Conservation (phyloP, 176 grass and related monocot genomes). For the Musa beccarii region DNA sequence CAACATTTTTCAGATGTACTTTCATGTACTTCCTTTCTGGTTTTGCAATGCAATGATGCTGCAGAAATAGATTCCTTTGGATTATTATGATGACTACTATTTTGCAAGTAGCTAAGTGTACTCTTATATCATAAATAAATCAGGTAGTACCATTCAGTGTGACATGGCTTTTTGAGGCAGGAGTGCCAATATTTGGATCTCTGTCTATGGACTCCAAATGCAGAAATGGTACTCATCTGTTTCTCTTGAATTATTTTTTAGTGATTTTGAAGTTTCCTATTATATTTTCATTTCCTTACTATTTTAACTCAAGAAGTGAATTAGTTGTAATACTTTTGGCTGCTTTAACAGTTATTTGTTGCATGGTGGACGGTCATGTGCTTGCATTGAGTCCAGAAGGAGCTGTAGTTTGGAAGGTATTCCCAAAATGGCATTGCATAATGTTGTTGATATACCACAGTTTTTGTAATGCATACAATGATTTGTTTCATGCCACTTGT, state of each 20-base stretch:
- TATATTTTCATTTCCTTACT: background rate
- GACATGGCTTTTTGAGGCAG: slow-evolving; percentile 52
- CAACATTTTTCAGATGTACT: too few relatives aligned
- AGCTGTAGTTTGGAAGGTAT: slow-evolving; percentile 76
- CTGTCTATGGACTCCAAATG: slow-evolving; percentile 45
- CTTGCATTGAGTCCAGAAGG: slow-evolving; percentile 51
- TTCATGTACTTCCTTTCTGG: too few relatives aligned
- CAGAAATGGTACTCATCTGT: slow-evolving; percentile 46
- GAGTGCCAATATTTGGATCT: slow-evolving; percentile 70
- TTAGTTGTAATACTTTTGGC: background rate
- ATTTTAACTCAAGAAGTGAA: background rate
- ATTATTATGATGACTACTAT: too few relatives aligned
- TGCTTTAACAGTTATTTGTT: slow-evolving; percentile 68
- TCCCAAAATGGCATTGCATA: background rate
- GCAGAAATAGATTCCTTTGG: too few relatives aligned
- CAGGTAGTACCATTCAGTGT: slow-evolving; percentile 47
- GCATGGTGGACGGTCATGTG: slow-evolving; percentile 77
- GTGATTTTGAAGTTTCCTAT: background rate
- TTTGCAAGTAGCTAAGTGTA: too few relatives aligned
- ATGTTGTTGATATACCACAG: background rate
- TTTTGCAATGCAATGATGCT: too few relatives aligned
- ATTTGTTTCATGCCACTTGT: background rate
- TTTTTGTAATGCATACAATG: background rate
- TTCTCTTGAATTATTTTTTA: background rate
- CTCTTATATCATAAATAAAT: background rate